These are phyloP conservation scores for Leccinum fallax DNA, from an alignment of 1,284 basidiomycete genomes.

Conservation along the genomic window DNA sequence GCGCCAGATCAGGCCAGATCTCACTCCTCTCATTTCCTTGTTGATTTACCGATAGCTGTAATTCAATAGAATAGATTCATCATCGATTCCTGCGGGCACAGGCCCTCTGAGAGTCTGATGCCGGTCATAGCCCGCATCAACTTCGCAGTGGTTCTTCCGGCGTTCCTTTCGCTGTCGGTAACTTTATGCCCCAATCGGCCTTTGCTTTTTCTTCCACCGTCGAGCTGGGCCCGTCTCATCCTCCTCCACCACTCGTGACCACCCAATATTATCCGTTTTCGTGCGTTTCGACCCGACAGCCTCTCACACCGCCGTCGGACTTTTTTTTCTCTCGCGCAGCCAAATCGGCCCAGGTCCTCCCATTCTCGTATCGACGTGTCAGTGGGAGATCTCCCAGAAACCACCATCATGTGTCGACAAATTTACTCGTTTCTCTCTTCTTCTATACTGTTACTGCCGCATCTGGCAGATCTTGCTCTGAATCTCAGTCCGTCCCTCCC, in stretches of 20 bases:
- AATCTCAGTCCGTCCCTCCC: constrained; percentile 16
- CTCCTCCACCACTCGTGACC: constrained; percentile 7
- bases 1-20: constrained; percentile 26
- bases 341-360: constrained; percentile 21
- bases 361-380: constrained; percentile 16
- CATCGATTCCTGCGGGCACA: constrained; percentile 10
- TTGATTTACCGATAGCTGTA: constrained; percentile 34
- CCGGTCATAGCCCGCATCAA: constrained; percentile 30
- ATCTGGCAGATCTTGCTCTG: constrained; percentile 24
- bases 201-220: constrained; percentile 13
- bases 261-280: constrained; percentile 2
- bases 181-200: constrained; percentile 31
- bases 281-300: constrained; percentile 9
- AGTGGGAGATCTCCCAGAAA: constrained; percentile 30
- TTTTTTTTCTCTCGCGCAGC: constrained; percentile 19
- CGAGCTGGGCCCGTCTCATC: constrained; percentile 1
- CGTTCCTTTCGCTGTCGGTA: constrained; percentile 29
- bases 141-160: constrained; percentile 29
- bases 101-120: constrained; percentile 26
- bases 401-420: constrained; percentile 9
- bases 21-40: constrained; percentile 27
- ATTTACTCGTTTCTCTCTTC: constrained; percentile 14
- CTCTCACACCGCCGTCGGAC: constrained; percentile 29
- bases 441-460: constrained; percentile 13
- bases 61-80: constrained; percentile 26